Conservation (phyloP, 257 asterid species). For the Solanum clarkiae region DNA sequence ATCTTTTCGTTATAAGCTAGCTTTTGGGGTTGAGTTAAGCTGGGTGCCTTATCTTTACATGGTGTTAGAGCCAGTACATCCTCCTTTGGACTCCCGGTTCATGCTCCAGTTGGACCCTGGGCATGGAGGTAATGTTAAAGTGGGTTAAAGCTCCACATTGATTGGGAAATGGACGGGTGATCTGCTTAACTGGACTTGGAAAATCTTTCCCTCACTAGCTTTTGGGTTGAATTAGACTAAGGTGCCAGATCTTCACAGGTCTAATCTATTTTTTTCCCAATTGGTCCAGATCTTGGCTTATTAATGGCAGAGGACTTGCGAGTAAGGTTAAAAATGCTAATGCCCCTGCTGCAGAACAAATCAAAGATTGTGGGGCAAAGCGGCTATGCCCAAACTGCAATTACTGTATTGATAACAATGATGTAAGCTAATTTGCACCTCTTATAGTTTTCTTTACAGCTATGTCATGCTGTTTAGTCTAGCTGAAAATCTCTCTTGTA, state of each 20-base stretch:
- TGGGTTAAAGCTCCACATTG: too few relatives aligned
- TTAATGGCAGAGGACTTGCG: constrained; percentile 60
- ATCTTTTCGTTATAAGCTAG: too few relatives aligned
- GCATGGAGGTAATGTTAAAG: too few relatives aligned
- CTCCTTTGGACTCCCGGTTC: too few relatives aligned
- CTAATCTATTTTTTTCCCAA: not conserved
- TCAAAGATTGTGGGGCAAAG: constrained; percentile 61
- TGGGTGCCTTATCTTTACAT: too few relatives aligned
- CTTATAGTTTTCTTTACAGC: not conserved
- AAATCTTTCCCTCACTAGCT: too few relatives aligned
- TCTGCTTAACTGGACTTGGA: too few relatives aligned
- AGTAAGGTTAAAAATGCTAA: constrained; percentile 64
- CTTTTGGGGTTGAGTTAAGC: too few relatives aligned
- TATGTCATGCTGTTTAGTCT: not conserved
- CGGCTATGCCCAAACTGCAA: constrained; percentile 63
- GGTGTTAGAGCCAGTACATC: too few relatives aligned
- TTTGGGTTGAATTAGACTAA: too few relatives aligned
- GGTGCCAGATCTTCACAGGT: not conserved
- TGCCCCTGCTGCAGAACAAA: constrained; percentile 29
- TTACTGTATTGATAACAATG: constrained; percentile 38
- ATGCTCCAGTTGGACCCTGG: too few relatives aligned
- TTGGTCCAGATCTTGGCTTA: constrained; percentile 62
- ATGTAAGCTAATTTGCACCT: constrained; percentile 34
- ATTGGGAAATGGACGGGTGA: too few relatives aligned
- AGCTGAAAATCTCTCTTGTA: not conserved